These are phyloP conservation scores for Phaeomoniella chlamydospora DNA, from an alignment of 2,329 filamentous ascomycete genomes.

Conservation along the genomic window DNA sequence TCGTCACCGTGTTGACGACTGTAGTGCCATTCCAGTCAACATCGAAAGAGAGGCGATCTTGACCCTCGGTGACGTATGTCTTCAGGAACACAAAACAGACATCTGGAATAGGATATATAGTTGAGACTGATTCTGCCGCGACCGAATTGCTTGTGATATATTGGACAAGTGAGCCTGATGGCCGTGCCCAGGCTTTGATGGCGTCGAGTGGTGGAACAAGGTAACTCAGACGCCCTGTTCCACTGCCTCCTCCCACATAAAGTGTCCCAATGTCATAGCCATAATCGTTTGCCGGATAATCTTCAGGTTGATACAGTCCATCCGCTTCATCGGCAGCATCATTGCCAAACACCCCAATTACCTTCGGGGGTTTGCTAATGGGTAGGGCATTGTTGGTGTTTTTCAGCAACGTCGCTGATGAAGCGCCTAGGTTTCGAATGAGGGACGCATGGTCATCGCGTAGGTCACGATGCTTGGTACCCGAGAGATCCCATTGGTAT, in stretches of 20 bases:
- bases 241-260: slow-evolving; percentile 15
- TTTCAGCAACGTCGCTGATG: slow-evolving; percentile 41
- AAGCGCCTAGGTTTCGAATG: slow-evolving; percentile 37
- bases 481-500: slow-evolving; percentile 1
- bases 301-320: not conserved
- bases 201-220: slow-evolving; percentile 15
- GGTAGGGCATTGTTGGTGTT: slow-evolving; percentile 36
- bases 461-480: slow-evolving; percentile 24
- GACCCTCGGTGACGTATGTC: slow-evolving; percentile 32
- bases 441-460: slow-evolving; percentile 23
- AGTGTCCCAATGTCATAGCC: slow-evolving; percentile 6
- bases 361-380: slow-evolving; percentile 25
- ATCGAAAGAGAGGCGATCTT: slow-evolving; percentile 23
- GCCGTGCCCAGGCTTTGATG: slow-evolving; percentile 11
- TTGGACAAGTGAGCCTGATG: slow-evolving; percentile 13
- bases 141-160: slow-evolving; percentile 28
- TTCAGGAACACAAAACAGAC: slow-evolving; percentile 48
- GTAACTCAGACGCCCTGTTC: slow-evolving; percentile 14
- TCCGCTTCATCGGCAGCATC: slow-evolving; percentile 22
- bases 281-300: not conserved
- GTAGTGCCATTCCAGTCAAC: slow-evolving; percentile 27
- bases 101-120: slow-evolving; percentile 20
- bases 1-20: slow-evolving; percentile 30
- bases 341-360: slow-evolving; percentile 34
- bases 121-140: slow-evolving; percentile 4